Evolutionary conservation across 1,284 basidiomycete genomes (phyloP).

Genomic region (Apiotrichum akiyoshidainum): DNA sequence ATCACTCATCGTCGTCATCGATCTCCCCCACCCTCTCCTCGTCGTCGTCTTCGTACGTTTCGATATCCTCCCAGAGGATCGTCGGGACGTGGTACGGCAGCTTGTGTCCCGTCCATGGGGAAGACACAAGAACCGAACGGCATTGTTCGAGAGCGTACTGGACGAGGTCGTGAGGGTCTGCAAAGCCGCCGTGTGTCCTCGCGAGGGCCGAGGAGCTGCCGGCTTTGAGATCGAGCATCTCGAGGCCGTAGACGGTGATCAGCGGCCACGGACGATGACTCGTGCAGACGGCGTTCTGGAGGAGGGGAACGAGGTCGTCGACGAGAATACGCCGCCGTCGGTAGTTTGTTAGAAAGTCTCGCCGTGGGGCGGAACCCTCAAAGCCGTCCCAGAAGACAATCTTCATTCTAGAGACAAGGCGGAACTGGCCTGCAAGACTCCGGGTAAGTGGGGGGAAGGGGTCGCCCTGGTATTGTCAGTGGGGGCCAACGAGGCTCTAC

Average conservation of each 20-base stretch:
- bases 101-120: not conserved
- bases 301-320: not conserved
- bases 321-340: not conserved
- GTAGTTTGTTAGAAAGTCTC: not conserved
- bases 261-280: slow-evolving; percentile 1
- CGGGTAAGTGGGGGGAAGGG: not conserved
- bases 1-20: not conserved
- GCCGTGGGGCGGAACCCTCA: not conserved
- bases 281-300: not conserved
- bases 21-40: not conserved
- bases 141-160: not conserved
- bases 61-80: slow-evolving; percentile 1
- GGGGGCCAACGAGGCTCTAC: not conserved
- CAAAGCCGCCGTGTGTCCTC: not conserved
- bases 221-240: not conserved
- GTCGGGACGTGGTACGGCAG: not conserved
- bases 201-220: not conserved
- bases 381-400: slow-evolving; percentile 2
- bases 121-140: not conserved
- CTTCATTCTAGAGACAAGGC: not conserved
- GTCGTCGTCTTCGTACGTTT: not conserved
- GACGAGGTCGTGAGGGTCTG: not conserved
- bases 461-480: not conserved
- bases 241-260: not conserved
- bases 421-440: not conserved